phyloP scores from a whole-genome alignment of 805 yeast species.

The Suhomyces faveliae region DNA sequence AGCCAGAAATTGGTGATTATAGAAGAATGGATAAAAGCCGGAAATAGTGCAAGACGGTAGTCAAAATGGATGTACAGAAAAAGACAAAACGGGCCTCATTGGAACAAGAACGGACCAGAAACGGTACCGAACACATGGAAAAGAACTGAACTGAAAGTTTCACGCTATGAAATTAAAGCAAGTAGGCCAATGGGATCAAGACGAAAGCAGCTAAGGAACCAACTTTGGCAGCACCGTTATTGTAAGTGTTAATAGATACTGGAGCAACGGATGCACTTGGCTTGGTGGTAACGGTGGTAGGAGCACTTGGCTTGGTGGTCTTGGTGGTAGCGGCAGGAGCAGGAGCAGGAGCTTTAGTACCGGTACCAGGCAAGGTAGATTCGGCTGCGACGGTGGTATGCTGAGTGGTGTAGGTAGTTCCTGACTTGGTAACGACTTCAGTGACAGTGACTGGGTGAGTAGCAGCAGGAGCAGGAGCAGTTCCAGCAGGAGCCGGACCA shows the following conservation, averaged over 20 bases:
- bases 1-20: background rate
- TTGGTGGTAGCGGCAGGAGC: conserved; percentile 14
- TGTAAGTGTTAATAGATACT: conserved; percentile 7
- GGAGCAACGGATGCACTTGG: conserved; percentile 2
- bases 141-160: background rate
- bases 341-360: conserved; percentile 2
- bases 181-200: conserved; percentile 33
- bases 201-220: conserved; percentile 27
- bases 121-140: background rate
- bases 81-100: background rate
- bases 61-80: background rate
- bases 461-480: conserved; percentile 2
- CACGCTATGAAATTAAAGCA: background rate
- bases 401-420: conserved; percentile 10
- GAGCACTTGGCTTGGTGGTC: background rate
- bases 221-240: conserved; percentile 12
- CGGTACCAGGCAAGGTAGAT: conserved; percentile 1
- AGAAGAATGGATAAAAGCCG: background rate
- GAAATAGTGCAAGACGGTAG: background rate
- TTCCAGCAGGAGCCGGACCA: conserved; percentile 8
- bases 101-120: background rate
- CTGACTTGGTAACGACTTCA: conserved; percentile 13
- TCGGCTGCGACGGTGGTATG: conserved; percentile 6
- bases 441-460: background rate
- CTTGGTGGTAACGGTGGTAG: background rate